Base-by-base conservation (phyloP, 768 basidiomycete species). In the Hypholoma sublateritium region DNA sequence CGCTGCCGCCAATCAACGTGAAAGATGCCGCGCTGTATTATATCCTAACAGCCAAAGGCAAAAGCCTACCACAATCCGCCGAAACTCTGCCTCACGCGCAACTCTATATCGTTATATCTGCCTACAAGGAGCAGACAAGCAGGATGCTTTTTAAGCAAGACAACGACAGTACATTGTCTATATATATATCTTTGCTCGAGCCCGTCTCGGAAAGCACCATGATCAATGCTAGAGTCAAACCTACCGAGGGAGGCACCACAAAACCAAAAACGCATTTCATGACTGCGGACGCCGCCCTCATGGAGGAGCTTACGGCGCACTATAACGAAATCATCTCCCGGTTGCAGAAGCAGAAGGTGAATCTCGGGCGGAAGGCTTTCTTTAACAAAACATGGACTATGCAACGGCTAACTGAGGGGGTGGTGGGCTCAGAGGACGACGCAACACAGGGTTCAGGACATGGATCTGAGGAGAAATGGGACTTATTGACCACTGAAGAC, bases 101-200 rank as follows among this genome's bases (percentile, higher is more conserved):
- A 13, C 59, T 60, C 8, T 60, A 60, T 34, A 53, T 60, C 32
- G 28, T 57, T 9, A 22, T 60, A 35, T 44, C 13, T 9, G 55
- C 52, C 19, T 54, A 53, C 50, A 60, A 49, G 35, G 59, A 60
- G 22, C 55, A 53, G 53, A 60, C 46, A 6, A 53, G 50, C 25
- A 44, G 59, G 11, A 16, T 57, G 3, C 14, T 56, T 3, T 35
- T 42, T 17, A 57, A 56, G 25, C 21, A 56, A 16, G 43, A 36
- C 17, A 7, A 5, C 28, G 19, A 42, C 8, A 7, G 39, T 17
- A 14, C 11, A 7, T 59, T 59, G 22, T 46, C 35, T 11, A 46
- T 59, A 11, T 52, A 55, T 34, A 13, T 52, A 2, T 51, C 35
- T 35, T 14, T 42, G 1, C 34, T 59, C 43, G 49, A 47, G 19